Conservation (phyloP, 2,329 filamentous ascomycete species). For the Apiospora aurea region DNA sequence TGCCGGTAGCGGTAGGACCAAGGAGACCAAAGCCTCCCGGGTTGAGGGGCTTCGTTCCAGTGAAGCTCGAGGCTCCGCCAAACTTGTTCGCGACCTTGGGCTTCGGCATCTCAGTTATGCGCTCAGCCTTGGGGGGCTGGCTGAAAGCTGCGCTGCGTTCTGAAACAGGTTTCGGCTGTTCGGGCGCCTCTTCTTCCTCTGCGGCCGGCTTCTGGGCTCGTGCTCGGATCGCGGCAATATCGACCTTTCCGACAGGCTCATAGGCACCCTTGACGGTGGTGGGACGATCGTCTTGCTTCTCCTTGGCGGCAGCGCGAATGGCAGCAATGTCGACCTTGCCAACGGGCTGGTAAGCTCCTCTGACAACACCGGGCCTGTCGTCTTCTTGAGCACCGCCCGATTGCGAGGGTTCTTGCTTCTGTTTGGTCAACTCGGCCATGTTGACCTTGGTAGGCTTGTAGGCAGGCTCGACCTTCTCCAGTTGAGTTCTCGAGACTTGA, state of each 20-base stretch:
- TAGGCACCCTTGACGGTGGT: slow-evolving; percentile 90
- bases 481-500: slow-evolving; percentile 82
- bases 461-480: slow-evolving; percentile 91
- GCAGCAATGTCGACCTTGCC: slow-evolving; percentile 98
- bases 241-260: slow-evolving; percentile 94
- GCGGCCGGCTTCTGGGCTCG: slow-evolving; percentile 72
- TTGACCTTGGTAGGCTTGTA: slow-evolving; percentile 97
- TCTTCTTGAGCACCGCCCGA: slow-evolving; percentile 56
- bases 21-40: slow-evolving; percentile 73
- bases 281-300: slow-evolving; percentile 78
- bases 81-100: slow-evolving; percentile 95
- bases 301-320: slow-evolving; percentile 78
- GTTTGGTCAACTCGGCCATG: slow-evolving; percentile 81
- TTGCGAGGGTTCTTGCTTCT: slow-evolving; percentile 72
- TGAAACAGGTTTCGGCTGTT: slow-evolving; percentile 67
- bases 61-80: slow-evolving; percentile 73
- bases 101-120: slow-evolving; percentile 88
- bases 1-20: slow-evolving; percentile 61
- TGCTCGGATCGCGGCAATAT: slow-evolving; percentile 92
- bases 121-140: slow-evolving; percentile 69
- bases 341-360: slow-evolving; percentile 88
- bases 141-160: slow-evolving; percentile 80
- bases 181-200: slow-evolving; percentile 51
- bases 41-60: slow-evolving; percentile 87
- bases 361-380: slow-evolving; percentile 72